Conservation (phyloP, 2,329 filamentous ascomycete species). For the Chaetothyriales sp. region DNA sequence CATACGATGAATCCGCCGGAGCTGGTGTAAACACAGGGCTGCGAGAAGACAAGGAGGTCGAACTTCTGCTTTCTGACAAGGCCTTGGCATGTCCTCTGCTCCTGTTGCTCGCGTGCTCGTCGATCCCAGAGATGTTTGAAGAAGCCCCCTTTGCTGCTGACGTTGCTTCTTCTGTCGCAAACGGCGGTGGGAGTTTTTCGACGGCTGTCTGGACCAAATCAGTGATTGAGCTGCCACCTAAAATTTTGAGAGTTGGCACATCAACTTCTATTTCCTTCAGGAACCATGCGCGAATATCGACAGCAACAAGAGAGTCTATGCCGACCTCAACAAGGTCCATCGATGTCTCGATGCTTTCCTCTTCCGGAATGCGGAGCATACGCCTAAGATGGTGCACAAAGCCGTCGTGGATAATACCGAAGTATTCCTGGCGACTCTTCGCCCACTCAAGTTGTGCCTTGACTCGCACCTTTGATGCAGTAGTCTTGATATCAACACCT, state of each 20-base stretch:
- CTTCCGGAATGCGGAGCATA: not conserved
- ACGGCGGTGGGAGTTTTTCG: not conserved
- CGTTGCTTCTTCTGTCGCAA: too few relatives aligned
- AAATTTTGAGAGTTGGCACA: conserved; percentile 35
- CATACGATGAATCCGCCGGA: not conserved
- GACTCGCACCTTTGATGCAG: not conserved
- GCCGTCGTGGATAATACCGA: conserved; percentile 3
- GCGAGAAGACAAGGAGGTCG: not conserved
- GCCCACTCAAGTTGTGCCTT: conserved; percentile 4
- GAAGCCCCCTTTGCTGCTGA: too few relatives aligned
- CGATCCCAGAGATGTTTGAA: too few relatives aligned
- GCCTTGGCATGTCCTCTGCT: not conserved
- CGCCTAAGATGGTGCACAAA: not conserved
- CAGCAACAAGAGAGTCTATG: conserved; percentile 28
- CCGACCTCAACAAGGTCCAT: conserved; percentile 16
- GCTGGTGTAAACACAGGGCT: not conserved
- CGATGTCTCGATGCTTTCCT: not conserved
- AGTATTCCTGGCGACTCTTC: conserved; percentile 1
- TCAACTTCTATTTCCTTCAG: conserved; percentile 32
- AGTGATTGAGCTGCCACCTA: conserved; percentile 22
- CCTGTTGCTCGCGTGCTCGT: not conserved
- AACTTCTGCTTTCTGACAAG: too few relatives aligned
- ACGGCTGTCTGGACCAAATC: conserved; percentile 1
- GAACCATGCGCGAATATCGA: conserved; percentile 36
- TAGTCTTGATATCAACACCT: not conserved